A percentile compares a stretch with the other conserved stretches of the same genome.
Conservation (phyloP, 108 stramenopile species). For the Nitzschia inconspicua region DNA sequence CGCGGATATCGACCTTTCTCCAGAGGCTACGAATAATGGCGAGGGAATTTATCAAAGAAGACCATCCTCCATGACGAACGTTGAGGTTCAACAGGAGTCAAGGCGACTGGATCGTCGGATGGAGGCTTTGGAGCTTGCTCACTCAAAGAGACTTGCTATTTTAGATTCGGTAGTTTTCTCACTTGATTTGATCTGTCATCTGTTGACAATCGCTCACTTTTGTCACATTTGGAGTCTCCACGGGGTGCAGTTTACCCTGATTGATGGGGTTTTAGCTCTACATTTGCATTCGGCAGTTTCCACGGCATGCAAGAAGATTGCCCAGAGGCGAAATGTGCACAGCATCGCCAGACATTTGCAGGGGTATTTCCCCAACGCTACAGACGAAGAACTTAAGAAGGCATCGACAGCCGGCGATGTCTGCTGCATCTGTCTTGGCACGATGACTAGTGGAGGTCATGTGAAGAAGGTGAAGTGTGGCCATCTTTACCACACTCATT, state of each 20-base stretch:
- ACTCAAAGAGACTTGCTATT: conserved; percentile 34
- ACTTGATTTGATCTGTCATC: conserved; percentile 42
- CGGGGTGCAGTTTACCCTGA: conserved; percentile 63
- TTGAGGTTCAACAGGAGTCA: conserved; percentile 23
- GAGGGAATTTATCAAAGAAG: too few species aligned
- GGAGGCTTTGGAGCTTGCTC: conserved; percentile 42
- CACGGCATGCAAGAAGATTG: conserved; percentile 48
- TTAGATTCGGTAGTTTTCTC: conserved; percentile 47
- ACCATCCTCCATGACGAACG: background rate
- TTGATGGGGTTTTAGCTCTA: conserved; percentile 67
- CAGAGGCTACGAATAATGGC: background rate
- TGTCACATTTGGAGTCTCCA: conserved; percentile 69
- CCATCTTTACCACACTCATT: conserved; percentile 72
- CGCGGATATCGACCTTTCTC: too few species aligned
- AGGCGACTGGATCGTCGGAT: conserved; percentile 44
- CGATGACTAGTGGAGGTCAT: conserved; percentile 47
- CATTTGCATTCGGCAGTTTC: conserved; percentile 71
- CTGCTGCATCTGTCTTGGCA: conserved; percentile 76
- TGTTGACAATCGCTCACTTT: conserved; percentile 57
- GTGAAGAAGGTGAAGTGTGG: conserved; percentile 77
- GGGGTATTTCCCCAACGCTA: conserved; percentile 54
- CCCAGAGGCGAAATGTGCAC: conserved; percentile 56
- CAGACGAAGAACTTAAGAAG: conserved; percentile 60
- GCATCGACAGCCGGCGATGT: conserved; percentile 67
- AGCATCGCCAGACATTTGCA: conserved; percentile 59